Conservation (phyloP, 495 filamentous ascomycete species). For the Bacidia gigantensis region DNA sequence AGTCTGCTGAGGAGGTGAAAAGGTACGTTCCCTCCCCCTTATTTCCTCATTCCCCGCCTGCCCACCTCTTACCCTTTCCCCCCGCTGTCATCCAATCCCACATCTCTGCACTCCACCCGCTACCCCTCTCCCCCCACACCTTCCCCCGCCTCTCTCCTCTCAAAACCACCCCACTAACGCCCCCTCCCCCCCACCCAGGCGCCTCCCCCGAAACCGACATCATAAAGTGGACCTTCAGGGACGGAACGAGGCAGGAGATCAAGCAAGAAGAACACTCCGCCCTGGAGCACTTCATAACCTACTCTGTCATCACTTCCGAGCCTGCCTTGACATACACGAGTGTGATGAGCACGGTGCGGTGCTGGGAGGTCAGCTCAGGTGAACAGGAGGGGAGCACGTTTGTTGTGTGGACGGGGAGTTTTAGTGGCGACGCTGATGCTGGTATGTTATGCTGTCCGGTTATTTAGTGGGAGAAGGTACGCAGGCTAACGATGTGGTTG, state of each 20-base stretch:
- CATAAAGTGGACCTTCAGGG: slow-evolving; percentile 50
- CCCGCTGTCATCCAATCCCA: no score
- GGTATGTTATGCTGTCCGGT: slow-evolving; percentile 38
- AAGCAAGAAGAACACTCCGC: slow-evolving; percentile 60
- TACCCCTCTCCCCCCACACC: background rate
- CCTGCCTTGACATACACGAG: slow-evolving; percentile 46
- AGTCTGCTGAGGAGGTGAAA: background rate
- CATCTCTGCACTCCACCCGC: background rate
- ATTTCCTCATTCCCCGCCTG: no score
- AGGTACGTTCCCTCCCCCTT: no score
- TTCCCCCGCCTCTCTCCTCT: slow-evolving; percentile 21
- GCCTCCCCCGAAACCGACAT: slow-evolving; percentile 45
- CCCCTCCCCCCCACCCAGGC: background rate
- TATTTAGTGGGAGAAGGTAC: background rate
- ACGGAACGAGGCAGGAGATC: slow-evolving; percentile 48
- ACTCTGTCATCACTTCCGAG: slow-evolving; percentile 47
- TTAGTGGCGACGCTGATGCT: slow-evolving; percentile 53
- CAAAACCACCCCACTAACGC: background rate
- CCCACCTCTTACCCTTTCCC: no score
- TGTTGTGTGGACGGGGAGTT: slow-evolving; percentile 49
- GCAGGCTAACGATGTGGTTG: slow-evolving; percentile 10
- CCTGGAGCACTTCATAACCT: slow-evolving; percentile 58
- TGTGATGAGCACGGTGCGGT: slow-evolving; percentile 47
- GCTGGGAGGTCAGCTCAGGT: slow-evolving; percentile 45
- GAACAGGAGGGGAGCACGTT: slow-evolving; percentile 46